Evolutionary conservation across 495 filamentous ascomycete species (phyloP), one percentile per base, ranked within the genome.

Genomic region (Podospora appendiculata): DNA sequence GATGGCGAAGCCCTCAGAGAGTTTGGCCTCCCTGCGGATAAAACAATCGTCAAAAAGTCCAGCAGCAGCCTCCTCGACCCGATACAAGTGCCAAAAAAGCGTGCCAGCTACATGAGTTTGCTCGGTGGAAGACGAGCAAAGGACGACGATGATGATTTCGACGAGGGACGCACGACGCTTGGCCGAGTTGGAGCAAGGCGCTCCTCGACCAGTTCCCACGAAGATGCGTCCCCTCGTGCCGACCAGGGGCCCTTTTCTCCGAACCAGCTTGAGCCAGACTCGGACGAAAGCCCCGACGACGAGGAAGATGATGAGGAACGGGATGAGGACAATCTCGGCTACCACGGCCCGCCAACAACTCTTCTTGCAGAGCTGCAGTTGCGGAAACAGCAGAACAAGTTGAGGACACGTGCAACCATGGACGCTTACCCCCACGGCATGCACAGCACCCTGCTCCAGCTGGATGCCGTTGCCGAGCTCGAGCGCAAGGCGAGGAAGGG

Each of bases 341-440:
- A 78, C 49, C 71, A 81, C 41, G 88, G 86, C 0, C 78, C 82
- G 16, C 93, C 93, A 5, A 95, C 87, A 4, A 98, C 93, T 1
- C 77, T 98, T 0, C 79, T 98, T 17, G 94, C 94, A 3, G 93
- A 98, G 63, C 74, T 98, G 14, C 87, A 96, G 65, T 71, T 93
- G 45, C 83, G 93, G 32, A 97, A 97, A 63, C 81, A 84, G 38
- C 86, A 92, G 55, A 82, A 89, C 58, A 86, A 88, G 65, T 74
- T 79, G 44, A 81, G 93, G 42, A 89, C 79, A 38, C 81, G 84
- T 10, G 87, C 86, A 3, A 79, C 81, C 6, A 72, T 81, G 25
- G 81, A 75, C 35, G 76, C 79, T 1, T 86, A 80, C 56, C 84
- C 86, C 9, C 81, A 85, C 41, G 90, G 90, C 6, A 80, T 94